phyloP scores from a whole-genome alignment of 805 yeast genomes.

The Wickerhamiella australiensis region DNA sequence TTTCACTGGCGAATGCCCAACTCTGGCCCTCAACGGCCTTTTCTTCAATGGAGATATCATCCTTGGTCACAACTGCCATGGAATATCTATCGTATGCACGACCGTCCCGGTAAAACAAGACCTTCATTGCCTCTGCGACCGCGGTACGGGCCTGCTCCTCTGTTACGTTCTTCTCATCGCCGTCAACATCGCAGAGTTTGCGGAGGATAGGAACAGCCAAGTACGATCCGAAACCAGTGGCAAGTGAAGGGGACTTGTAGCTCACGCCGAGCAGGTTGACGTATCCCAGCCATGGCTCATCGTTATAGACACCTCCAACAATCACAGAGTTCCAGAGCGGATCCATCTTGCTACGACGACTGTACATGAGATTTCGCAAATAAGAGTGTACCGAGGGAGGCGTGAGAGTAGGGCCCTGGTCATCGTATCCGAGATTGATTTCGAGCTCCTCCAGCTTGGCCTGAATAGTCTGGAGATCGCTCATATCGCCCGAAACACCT shows the following conservation, averaged over 20 bases:
- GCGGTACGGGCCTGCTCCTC: slow-evolving; percentile 66
- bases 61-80: slow-evolving; percentile 58
- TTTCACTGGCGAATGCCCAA: slow-evolving; percentile 64
- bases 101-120: slow-evolving; percentile 90
- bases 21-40: slow-evolving; percentile 18
- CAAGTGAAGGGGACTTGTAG: slow-evolving; percentile 74
- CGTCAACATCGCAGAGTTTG: slow-evolving; percentile 66
- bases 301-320: slow-evolving; percentile 78
- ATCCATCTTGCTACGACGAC: slow-evolving; percentile 82
- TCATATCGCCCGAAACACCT: slow-evolving; percentile 88
- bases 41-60: slow-evolving; percentile 40
- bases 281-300: slow-evolving; percentile 65
- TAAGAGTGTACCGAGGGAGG: slow-evolving; percentile 88
- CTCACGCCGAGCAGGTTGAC: slow-evolving; percentile 89
- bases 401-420: slow-evolving; percentile 50
- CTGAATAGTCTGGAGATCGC: slow-evolving; percentile 80
- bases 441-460: slow-evolving; percentile 66
- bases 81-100: slow-evolving; percentile 81
- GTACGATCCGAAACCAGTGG: slow-evolving; percentile 95
- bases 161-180: slow-evolving; percentile 54
- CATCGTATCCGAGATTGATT: slow-evolving; percentile 67
- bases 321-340: slow-evolving; percentile 92
- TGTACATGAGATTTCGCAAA: slow-evolving; percentile 69
- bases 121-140: slow-evolving; percentile 83
- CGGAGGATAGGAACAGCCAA: slow-evolving; percentile 87